A percentile compares a stretch with the other conserved stretches of the same genome.
Conservation (phyloP, 2,329 filamentous ascomycete species). For the Cladosporium sp. region DNA sequence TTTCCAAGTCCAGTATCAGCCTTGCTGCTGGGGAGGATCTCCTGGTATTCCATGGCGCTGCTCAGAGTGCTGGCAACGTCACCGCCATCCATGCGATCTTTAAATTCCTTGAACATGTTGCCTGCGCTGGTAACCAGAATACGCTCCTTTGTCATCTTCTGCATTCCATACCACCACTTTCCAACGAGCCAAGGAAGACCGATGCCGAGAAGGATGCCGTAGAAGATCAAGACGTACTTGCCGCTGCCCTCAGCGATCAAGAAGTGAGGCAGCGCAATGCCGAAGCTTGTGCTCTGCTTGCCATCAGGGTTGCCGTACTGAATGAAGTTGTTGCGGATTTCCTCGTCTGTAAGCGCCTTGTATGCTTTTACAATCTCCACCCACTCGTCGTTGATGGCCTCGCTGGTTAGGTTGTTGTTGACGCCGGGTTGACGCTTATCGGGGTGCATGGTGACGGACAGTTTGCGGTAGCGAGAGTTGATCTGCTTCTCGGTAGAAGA, state of each 20-base stretch:
- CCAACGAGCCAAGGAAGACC: slow-evolving; percentile 90
- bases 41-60: slow-evolving; percentile 80
- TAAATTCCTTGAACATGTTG: slow-evolving; percentile 90
- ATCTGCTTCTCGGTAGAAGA: slow-evolving; percentile 85
- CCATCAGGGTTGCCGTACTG: slow-evolving; percentile 96
- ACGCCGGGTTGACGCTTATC: slow-evolving; percentile 87
- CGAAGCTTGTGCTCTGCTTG: slow-evolving; percentile 97
- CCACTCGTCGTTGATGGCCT: slow-evolving; percentile 82
- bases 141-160: slow-evolving; percentile 88
- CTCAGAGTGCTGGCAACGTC: slow-evolving; percentile 80
- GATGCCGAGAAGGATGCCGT: slow-evolving; percentile 83
- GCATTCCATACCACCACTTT: slow-evolving; percentile 98
- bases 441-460: slow-evolving; percentile 85
- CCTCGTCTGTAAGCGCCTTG: slow-evolving; percentile 96
- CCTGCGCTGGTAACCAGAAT: slow-evolving; percentile 92
- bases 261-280: slow-evolving; percentile 90
- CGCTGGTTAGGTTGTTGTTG: slow-evolving; percentile 83
- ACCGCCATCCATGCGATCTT: slow-evolving; percentile 77
- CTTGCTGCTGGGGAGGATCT: slow-evolving; percentile 73
- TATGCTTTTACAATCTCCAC: slow-evolving; percentile 97
- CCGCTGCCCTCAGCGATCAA: slow-evolving; percentile 91
- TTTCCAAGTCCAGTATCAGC: slow-evolving; percentile 79
- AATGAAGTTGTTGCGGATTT: slow-evolving; percentile 93
- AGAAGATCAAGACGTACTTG: slow-evolving; percentile 90
- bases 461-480: slow-evolving; percentile 83